phyloP scores from a whole-genome alignment of 2,329 filamentous ascomycete genomes.

The Monilinia polystroma region DNA sequence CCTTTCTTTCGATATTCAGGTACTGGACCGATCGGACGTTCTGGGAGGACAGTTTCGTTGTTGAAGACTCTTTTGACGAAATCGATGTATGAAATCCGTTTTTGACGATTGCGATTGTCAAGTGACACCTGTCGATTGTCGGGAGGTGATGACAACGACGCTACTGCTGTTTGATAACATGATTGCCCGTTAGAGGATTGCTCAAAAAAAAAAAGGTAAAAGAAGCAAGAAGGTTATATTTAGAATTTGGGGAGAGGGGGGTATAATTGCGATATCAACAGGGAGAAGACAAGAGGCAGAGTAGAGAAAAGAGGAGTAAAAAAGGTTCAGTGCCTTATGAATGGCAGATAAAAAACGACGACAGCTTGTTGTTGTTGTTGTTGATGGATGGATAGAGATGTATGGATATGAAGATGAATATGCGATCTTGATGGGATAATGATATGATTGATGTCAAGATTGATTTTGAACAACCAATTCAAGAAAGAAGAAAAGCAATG shows the following conservation, averaged over 20 bases:
- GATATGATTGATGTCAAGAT: conserved; percentile 11
- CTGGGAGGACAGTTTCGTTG: conserved; percentile 26
- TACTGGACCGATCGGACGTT: conserved; percentile 5
- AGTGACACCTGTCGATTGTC: conserved; percentile 39
- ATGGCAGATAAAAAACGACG: conserved; percentile 28
- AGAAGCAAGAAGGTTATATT: conserved; percentile 27
- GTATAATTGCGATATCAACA: conserved; percentile 22
- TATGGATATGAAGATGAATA: not conserved
- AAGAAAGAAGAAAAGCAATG: conserved; percentile 21
- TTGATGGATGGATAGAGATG: not conserved
- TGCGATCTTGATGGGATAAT: conserved; percentile 24
- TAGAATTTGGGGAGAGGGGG: conserved; percentile 25
- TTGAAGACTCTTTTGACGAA: conserved; percentile 28
- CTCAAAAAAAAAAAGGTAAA: conserved; percentile 38
- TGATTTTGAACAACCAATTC: conserved; percentile 12
- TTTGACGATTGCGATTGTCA: conserved; percentile 37
- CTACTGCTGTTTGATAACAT: conserved; percentile 42
- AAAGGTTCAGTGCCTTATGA: conserved; percentile 32
- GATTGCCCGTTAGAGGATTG: conserved; percentile 42
- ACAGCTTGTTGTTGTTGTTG: conserved; percentile 27
- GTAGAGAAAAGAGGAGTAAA: conserved; percentile 29
- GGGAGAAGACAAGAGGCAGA: conserved; percentile 24
- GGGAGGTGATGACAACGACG: conserved; percentile 31
- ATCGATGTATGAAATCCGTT: conserved; percentile 25
- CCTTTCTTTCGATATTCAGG: conserved; percentile 18